phyloP scores from a whole-genome alignment of 2,329 filamentous ascomycete genomes.

The Aspergillus versicolor region DNA sequence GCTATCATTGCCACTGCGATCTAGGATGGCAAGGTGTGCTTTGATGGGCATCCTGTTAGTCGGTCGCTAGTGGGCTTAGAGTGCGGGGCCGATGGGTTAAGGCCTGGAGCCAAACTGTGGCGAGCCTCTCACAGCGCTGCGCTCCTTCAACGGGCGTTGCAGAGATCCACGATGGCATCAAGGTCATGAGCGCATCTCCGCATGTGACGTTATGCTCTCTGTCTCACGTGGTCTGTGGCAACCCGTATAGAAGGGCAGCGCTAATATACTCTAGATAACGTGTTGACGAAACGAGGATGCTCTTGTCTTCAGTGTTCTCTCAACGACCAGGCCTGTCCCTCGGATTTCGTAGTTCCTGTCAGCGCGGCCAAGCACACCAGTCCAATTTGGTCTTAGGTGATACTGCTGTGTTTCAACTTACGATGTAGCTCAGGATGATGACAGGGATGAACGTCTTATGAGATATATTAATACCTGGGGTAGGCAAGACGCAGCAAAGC shows the following conservation, averaged over 20 bases:
- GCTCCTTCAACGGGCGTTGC: background rate
- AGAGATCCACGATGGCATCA: conserved; percentile 1
- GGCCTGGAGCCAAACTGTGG: conserved; percentile 2
- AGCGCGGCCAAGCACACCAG: background rate
- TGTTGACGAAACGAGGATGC: background rate
- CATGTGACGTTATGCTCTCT: conserved; percentile 6
- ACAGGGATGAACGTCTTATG: background rate
- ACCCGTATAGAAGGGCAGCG: background rate
- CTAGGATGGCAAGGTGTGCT: background rate
- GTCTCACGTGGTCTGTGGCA: background rate
- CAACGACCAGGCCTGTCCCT: background rate
- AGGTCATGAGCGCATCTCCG: conserved; percentile 10
- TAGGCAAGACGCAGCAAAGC: background rate
- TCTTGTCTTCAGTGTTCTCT: background rate
- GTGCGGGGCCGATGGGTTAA: conserved; percentile 10
- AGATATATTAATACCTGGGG: background rate
- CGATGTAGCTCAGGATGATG: background rate
- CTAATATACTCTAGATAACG: background rate
- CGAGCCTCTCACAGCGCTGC: conserved; percentile 7
- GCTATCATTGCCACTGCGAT: background rate
- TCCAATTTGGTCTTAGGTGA: background rate
- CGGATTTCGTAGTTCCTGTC: background rate
- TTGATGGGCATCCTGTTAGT: background rate
- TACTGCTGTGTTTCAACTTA: background rate
- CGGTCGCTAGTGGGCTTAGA: background rate